phyloP scores from a whole-genome alignment of 208 protist species.

The Leishmania amazonensis region DNA sequence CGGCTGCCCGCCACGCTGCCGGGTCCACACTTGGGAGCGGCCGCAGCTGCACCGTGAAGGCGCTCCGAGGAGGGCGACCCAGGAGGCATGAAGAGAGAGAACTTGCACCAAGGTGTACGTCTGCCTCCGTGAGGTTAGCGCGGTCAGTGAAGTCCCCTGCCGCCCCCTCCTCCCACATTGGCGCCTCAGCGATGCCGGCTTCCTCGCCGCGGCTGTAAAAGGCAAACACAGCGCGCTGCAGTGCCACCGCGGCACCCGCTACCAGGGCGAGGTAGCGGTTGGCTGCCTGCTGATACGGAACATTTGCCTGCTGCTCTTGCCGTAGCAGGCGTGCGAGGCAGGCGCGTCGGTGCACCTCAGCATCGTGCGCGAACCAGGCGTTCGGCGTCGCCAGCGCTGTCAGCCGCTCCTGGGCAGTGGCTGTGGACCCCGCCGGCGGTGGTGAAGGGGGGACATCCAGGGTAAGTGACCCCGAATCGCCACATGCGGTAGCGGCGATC shows the following conservation, averaged over 20 bases:
- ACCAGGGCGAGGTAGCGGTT: slow-evolving; percentile 20
- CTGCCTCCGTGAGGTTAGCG: not conserved
- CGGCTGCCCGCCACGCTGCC: slow-evolving; percentile 18
- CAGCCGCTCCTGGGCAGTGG: slow-evolving; percentile 13
- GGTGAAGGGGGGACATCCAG: not conserved
- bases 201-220: slow-evolving; percentile 11
- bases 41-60: slow-evolving; percentile 25
- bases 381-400: slow-evolving; percentile 16
- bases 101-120: not conserved
- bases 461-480: not conserved
- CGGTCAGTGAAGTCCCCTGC: not conserved
- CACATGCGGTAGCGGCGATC: not conserved
- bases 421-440: not conserved
- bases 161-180: not conserved
- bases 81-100: not conserved
- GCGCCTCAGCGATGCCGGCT: not conserved
- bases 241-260: slow-evolving; percentile 24
- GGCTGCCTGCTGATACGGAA: slow-evolving; percentile 45
- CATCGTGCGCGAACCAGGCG: slow-evolving; percentile 42
- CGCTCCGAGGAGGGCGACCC: not conserved
- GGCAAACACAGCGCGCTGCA: slow-evolving; percentile 37
- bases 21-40: slow-evolving; percentile 29
- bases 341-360: slow-evolving; percentile 37
- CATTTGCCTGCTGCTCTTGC: slow-evolving; percentile 41
- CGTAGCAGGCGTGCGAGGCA: slow-evolving; percentile 26